Evolutionary conservation across 768 basidiomycete species (phyloP).

Genomic region (Boletus sp.): DNA sequence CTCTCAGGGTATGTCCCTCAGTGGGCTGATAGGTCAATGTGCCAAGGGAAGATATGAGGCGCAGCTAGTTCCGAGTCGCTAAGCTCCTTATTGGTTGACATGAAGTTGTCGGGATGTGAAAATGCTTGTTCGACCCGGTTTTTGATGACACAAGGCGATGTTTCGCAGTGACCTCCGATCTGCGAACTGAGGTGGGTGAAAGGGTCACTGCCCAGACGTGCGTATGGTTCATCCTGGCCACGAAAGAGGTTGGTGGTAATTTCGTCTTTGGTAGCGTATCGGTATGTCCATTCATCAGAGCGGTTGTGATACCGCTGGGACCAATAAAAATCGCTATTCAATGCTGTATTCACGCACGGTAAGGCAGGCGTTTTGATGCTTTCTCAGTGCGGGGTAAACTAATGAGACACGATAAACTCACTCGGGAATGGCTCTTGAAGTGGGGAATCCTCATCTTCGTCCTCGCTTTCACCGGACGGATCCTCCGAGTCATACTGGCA

Average conservation of each 20-base stretch:
- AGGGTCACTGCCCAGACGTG: neutral
- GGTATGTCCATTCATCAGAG: constrained; percentile 27
- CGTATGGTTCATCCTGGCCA: constrained; percentile 16
- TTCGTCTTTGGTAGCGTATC: constrained; percentile 33
- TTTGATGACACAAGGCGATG: constrained; percentile 8
- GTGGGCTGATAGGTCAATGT: too few relatives aligned
- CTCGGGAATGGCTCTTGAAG: constrained; percentile 24
- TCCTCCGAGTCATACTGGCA: constrained; percentile 2
- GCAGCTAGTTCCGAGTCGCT: neutral
- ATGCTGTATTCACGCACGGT: constrained; percentile 7
- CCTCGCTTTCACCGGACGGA: constrained; percentile 16
- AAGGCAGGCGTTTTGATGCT: neutral
- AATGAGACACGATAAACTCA: constrained; percentile 14
- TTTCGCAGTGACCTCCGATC: constrained; percentile 1
- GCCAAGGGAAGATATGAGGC: neutral
- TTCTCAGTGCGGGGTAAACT: constrained; percentile 3
- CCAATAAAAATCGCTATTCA: constrained; percentile 22
- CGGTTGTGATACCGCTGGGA: neutral
- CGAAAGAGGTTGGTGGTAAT: constrained; percentile 27
- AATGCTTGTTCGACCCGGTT: constrained; percentile 2
- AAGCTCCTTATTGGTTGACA: neutral
- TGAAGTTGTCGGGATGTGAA: neutral
- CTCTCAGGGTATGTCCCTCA: neutral
- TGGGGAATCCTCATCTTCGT: constrained; percentile 12
- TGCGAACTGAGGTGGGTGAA: neutral